phyloP scores from a whole-genome alignment of 345 rosid genomes.

The Eucalyptus curtisii region DNA sequence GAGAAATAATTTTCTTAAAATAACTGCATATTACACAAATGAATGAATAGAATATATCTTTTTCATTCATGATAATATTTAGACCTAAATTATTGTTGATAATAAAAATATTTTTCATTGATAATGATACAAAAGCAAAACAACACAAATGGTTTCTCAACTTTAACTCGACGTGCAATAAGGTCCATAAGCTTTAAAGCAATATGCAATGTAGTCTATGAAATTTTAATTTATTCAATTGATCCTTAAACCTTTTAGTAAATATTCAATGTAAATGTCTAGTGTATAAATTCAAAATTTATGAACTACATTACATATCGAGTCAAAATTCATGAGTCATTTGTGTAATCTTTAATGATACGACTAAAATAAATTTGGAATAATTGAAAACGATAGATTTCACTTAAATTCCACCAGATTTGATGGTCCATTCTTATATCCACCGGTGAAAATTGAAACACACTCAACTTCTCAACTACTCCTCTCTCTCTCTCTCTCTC shows the following conservation, averaged over 20 bases:
- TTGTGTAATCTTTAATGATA: neutral
- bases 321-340: no score
- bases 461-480: neutral
- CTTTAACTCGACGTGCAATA: rapidly evolving
- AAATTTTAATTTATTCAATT: no score
- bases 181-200: rapidly evolving
- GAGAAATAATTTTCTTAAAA: no score
- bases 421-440: neutral
- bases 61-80: no score
- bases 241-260: no score
- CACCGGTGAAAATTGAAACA: neutral
- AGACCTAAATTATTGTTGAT: rapidly evolving
- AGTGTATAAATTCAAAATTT: rapidly evolving
- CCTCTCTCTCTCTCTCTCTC: neutral
- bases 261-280: rapidly evolving
- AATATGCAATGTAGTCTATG: rapidly evolving
- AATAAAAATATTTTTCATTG: no score
- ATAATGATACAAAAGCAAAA: no score
- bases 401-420: neutral
- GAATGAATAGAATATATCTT: no score
- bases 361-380: neutral
- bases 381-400: neutral
- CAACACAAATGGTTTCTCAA: rapidly evolving
- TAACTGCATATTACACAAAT: rapidly evolving
- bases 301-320: rapidly evolving